Percentiles rank a stretch among this genome's conserved stretches.
These are phyloP conservation scores for Fusarium hainanense DNA, from an alignment of 2,329 filamentous ascomycete genomes.

Conservation along the genomic window DNA sequence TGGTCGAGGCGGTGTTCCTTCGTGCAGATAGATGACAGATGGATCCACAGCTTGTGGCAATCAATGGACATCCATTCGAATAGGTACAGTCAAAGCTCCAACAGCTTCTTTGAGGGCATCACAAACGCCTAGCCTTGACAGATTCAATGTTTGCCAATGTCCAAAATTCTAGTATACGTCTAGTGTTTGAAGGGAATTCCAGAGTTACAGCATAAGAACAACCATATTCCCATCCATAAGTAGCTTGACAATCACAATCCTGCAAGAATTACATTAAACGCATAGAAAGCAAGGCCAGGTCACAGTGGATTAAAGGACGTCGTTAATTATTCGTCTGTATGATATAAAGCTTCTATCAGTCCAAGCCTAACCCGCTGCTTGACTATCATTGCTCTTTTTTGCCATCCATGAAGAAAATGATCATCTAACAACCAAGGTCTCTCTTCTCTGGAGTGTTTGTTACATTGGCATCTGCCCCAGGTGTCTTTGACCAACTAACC, in stretches of 20 bases:
- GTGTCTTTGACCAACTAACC: background rate
- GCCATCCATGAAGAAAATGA: conserved; percentile 21
- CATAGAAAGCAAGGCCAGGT: background rate
- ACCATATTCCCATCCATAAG: background rate
- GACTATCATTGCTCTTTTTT: conserved; percentile 33
- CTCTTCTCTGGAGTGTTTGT: conserved; percentile 21
- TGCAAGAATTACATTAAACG: background rate
- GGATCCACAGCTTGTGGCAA: background rate
- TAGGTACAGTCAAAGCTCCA: background rate
- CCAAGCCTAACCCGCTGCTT: conserved; percentile 30
- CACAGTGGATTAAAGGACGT: background rate
- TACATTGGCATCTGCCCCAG: conserved; percentile 11
- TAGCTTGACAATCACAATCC: background rate
- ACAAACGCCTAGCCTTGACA: background rate
- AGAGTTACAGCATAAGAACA: background rate
- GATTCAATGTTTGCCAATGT: background rate
- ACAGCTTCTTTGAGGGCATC: background rate
- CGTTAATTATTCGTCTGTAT: conserved; percentile 37
- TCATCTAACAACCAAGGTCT: conserved; percentile 38
- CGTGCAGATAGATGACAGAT: background rate
- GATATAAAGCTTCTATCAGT: conserved; percentile 42
- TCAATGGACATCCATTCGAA: conserved; percentile 2
- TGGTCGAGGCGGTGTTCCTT: background rate
- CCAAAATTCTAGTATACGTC: background rate
- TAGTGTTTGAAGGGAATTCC: background rate